Evolutionary conservation across 2,329 filamentous ascomycete species (phyloP).

Genomic region (Ascochyta rabiei): DNA sequence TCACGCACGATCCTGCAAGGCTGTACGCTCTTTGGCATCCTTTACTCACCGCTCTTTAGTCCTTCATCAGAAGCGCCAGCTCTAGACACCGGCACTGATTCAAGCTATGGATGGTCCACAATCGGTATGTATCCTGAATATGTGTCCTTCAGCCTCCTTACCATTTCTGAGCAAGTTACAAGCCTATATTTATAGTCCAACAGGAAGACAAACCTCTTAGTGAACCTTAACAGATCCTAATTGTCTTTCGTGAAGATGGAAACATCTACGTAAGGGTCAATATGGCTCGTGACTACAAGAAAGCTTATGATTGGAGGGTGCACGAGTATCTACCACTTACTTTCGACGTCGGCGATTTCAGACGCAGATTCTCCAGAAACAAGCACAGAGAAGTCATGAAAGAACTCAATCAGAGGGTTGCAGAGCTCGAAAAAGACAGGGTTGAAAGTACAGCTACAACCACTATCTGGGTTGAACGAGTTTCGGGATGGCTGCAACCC

Average conservation of each 20-base stretch:
- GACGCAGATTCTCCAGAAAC: neutral
- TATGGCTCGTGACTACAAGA: neutral
- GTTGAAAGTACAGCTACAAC: too few relatives aligned
- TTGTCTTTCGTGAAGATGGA: neutral
- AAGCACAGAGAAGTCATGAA: neutral
- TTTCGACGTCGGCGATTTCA: neutral
- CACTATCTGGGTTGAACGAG: neutral
- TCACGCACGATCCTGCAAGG: neutral
- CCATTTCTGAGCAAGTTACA: neutral
- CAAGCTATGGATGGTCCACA: neutral
- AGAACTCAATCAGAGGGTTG: neutral
- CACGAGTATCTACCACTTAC: neutral
- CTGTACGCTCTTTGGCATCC: neutral
- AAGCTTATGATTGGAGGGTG: neutral
- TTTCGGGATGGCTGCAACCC: neutral
- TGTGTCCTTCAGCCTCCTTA: neutral
- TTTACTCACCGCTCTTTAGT: neutral
- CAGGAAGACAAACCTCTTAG: neutral
- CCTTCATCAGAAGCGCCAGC: neutral
- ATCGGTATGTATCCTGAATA: neutral
- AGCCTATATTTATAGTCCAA: neutral
- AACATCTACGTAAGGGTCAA: neutral
- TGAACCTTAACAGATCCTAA: neutral
- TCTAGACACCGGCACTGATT: neutral
- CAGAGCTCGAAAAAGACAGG: neutral